Conservation (phyloP, 2,329 filamentous ascomycete genomes). For the Cercospora beticola region DNA sequence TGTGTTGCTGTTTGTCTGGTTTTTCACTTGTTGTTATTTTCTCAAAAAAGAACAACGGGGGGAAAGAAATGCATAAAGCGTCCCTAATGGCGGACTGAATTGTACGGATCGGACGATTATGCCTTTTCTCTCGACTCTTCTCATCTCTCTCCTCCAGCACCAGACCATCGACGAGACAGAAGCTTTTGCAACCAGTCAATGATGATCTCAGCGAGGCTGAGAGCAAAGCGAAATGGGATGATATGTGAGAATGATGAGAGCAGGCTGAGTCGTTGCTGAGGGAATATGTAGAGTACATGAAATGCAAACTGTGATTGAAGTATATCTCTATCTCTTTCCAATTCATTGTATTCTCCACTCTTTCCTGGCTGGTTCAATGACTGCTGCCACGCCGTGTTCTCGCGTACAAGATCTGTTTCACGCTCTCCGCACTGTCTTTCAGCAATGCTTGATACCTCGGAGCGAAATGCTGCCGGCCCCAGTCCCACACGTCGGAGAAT, state of each 20-base stretch:
- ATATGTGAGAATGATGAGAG: neutral
- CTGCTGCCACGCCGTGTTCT: neutral
- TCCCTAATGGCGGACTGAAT: neutral
- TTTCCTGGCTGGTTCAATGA: neutral
- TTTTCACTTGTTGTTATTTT: neutral
- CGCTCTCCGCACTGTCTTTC: neutral
- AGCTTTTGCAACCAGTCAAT: neutral
- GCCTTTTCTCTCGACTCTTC: neutral
- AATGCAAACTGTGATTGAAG: neutral
- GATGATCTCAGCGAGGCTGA: neutral
- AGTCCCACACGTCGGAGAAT: neutral
- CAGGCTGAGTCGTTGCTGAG: neutral
- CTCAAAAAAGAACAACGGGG: neutral
- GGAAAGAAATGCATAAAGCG: neutral
- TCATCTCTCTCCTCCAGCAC: neutral
- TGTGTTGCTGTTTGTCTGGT: slow-evolving; percentile 7
- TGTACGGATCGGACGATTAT: neutral
- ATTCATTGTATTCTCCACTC: neutral
- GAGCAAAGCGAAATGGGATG: neutral
- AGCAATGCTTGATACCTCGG: neutral
- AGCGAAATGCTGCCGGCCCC: neutral
- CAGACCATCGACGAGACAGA: neutral
- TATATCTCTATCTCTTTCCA: neutral
- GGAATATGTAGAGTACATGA: neutral
- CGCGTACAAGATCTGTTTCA: neutral